phyloP scores from a whole-genome alignment of 2,329 filamentous ascomycete genomes.

The Beauveria varroae region DNA sequence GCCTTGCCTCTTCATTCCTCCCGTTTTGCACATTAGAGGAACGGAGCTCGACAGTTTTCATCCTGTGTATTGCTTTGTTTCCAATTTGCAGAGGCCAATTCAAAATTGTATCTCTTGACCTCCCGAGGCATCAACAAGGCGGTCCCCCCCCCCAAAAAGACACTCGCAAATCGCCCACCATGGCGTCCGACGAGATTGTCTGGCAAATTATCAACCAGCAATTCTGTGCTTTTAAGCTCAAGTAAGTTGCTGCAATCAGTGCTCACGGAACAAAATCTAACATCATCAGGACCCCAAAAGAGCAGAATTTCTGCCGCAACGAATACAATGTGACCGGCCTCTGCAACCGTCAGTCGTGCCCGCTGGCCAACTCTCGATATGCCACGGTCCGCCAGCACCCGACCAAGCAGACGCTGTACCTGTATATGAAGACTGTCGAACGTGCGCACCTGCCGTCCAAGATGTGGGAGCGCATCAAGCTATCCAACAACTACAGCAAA shows the following conservation, averaged over 20 bases:
- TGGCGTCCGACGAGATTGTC: slow-evolving; percentile 93
- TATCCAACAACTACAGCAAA: slow-evolving; percentile 84
- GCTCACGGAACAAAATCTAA: slow-evolving; percentile 19
- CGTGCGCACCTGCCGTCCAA: slow-evolving; percentile 81
- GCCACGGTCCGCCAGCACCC: slow-evolving; percentile 83
- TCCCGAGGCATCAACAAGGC: no score
- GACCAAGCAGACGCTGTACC: slow-evolving; percentile 74
- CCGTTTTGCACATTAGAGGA: background rate
- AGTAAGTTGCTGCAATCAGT: slow-evolving; percentile 45
- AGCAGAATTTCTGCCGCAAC: slow-evolving; percentile 91
- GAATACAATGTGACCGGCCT: slow-evolving; percentile 82
- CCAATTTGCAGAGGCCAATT: background rate
- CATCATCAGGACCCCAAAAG: slow-evolving; percentile 61
- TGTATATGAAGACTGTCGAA: slow-evolving; percentile 95
- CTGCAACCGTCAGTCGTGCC: slow-evolving; percentile 82
- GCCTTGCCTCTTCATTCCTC: background rate
- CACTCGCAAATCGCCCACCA: slow-evolving; percentile 29
- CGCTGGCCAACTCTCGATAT: slow-evolving; percentile 85
- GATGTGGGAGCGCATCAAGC: slow-evolving; percentile 88
- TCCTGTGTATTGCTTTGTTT: background rate
- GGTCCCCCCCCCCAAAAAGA: background rate
- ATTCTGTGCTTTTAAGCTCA: slow-evolving; percentile 92
- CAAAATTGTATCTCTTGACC: background rate
- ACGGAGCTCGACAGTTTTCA: background rate
- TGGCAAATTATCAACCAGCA: slow-evolving; percentile 96